phyloP scores from a whole-genome alignment of 805 yeast species.

The Starmerella floris region DNA sequence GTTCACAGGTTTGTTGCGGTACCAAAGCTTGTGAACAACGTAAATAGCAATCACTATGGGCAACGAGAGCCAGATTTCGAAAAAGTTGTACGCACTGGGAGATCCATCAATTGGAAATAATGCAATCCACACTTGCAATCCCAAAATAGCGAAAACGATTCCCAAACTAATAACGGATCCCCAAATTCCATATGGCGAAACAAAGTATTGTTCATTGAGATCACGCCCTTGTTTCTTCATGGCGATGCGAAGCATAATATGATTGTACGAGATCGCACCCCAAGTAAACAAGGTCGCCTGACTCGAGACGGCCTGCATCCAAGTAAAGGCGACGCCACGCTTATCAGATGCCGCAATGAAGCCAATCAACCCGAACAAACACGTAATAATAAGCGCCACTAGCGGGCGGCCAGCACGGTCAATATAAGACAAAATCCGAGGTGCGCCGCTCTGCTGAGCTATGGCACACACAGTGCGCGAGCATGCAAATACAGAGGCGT shows the following conservation, averaged over 20 bases:
- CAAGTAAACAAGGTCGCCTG: constrained; percentile 50
- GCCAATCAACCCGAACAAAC: constrained; percentile 42
- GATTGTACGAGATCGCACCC: constrained; percentile 47
- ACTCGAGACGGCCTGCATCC: constrained; percentile 56
- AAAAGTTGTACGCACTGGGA: constrained; percentile 33
- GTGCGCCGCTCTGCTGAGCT: constrained; percentile 53
- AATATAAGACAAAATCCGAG: constrained; percentile 43
- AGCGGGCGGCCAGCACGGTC: constrained; percentile 66
- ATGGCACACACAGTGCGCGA: constrained; percentile 58
- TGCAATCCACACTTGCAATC: constrained; percentile 73
- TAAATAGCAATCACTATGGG: constrained; percentile 34
- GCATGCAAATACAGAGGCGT: constrained; percentile 58
- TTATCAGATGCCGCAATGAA: constrained; percentile 44
- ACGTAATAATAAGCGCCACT: constrained; percentile 39
- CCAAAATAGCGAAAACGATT: constrained; percentile 46
- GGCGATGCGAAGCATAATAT: constrained; percentile 39
- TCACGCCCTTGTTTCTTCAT: constrained; percentile 51
- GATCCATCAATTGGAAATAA: constrained; percentile 45
- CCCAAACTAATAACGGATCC: constrained; percentile 56
- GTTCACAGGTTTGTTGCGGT: constrained; percentile 9
- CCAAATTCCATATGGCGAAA: constrained; percentile 49
- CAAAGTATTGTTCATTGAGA: constrained; percentile 51
- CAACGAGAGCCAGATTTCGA: constrained; percentile 41
- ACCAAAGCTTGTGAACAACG: constrained; percentile 37
- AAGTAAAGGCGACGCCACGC: constrained; percentile 44